Base-by-base conservation (phyloP, 768 basidiomycete genomes). In the Hypsizygus marmoreus region DNA sequence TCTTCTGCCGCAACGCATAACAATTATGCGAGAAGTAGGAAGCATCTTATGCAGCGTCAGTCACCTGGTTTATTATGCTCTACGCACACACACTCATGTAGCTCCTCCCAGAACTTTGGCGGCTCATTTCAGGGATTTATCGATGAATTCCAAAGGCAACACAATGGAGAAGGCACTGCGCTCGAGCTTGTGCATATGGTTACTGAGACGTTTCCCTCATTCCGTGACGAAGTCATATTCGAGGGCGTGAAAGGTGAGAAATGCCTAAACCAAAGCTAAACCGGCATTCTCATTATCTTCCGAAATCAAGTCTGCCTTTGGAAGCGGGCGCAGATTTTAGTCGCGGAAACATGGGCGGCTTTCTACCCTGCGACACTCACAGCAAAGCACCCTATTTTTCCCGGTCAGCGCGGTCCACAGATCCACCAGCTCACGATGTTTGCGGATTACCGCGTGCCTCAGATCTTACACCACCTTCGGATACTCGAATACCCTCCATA, bases 261-360 rank as follows among this genome's bases (percentile, higher is more conserved):
- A 34, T 16, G 30, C 17, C 31, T 26, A 12, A 13, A 5, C 14
- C 25, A 7, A n/a, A 43, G 22, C 20, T 7, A 26, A 32, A 28
- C 24, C 24, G 16, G 14, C 24, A 19, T 32, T 8, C 23, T 22
- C 43, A 30, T 45, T 36, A 14, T 39, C 30, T 13, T 40, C 14
- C 34, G 14, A 25, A 31, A 36, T 1, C 16, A 41, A 91, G 89
- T 94, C 6, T 82, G 67, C 64, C 75, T 95, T 45, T 93, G 91
- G 88, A 95, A 95, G 62, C 83, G 92, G 25, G 84, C 91, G 1
- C 92, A 95, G 54, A 95, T 95, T 45, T 76, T 95, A 29, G 86
- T 94, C 24, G 92, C 92, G 1, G 92, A 95, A 61, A 84, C 82
- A 0, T 94, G 91, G 92, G 92, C 93, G 2, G 91, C 92, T 2